These are phyloP conservation scores for Naegleria fowleri DNA, from an alignment of 208 protist genomes.

Conservation along the genomic window DNA sequence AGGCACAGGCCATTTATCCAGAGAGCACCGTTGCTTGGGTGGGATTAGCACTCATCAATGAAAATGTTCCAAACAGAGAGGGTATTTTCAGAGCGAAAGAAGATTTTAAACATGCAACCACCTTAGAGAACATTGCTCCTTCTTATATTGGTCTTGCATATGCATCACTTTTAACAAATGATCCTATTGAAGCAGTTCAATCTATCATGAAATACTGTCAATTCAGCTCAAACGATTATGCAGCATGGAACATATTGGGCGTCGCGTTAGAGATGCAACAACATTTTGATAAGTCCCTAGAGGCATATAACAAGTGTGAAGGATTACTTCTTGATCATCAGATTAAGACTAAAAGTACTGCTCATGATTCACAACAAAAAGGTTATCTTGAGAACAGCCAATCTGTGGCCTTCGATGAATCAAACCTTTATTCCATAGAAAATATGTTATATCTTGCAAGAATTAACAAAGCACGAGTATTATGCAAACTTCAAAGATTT, in stretches of 20 bases:
- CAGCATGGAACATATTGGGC: constrained; percentile 12
- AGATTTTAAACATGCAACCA: not conserved
- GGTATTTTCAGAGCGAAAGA: not conserved
- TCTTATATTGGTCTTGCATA: not conserved
- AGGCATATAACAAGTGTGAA: not conserved
- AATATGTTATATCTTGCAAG: not conserved
- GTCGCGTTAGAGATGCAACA: not conserved
- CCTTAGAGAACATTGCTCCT: not conserved
- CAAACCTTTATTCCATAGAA: not conserved
- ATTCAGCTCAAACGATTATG: not conserved
- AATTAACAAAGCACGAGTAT: not conserved
- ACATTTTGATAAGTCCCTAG: not conserved
- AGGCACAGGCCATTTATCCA: not conserved
- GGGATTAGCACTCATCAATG: not conserved
- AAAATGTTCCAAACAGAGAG: not conserved
- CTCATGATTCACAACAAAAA: not conserved
- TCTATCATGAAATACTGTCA: not conserved
- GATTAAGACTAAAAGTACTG: not conserved
- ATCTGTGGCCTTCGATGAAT: not conserved
- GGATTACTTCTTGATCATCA: not conserved
- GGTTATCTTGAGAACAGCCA: not conserved
- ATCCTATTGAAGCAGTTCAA: not conserved
- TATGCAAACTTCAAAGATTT: not conserved
- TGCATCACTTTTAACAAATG: not conserved
- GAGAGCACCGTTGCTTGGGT: not conserved